Evolutionary conservation across 441 rosid genomes (phyloP).

Genomic region (Eruca vesicaria): DNA sequence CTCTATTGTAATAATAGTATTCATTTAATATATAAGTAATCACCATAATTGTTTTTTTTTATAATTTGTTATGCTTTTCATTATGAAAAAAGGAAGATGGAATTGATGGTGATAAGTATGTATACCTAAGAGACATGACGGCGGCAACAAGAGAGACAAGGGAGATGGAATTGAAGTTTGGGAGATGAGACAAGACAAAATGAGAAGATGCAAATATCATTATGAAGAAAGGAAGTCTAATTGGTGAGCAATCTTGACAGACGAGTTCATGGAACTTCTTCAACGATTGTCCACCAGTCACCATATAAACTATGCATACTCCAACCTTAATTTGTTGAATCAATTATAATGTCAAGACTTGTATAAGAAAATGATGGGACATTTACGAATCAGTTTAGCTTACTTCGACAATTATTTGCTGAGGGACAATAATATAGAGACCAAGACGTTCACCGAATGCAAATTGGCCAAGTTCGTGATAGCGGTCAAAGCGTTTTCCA

Average conservation of each 20-base stretch:
- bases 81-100: too few species aligned
- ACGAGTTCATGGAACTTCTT: constrained; percentile 46
- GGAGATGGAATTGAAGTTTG: constrained; percentile 39
- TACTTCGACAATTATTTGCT: constrained; percentile 54
- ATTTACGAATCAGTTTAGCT: not conserved
- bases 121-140: constrained; percentile 38
- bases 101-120: not conserved
- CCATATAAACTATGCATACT: constrained; percentile 63
- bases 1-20: not conserved
- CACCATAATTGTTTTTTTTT: too few species aligned
- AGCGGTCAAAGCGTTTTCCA: constrained; percentile 39
- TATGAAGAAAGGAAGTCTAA: constrained; percentile 45
- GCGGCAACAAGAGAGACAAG: constrained; percentile 40
- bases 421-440: constrained; percentile 66
- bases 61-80: too few species aligned
- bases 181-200: constrained; percentile 44
- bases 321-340: constrained; percentile 37
- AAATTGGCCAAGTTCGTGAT: constrained; percentile 54
- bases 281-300: constrained; percentile 59
- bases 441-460: constrained; percentile 70
- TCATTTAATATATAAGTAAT: not conserved
- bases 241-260: constrained; percentile 31
- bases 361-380: not conserved
- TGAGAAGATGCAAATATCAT: constrained; percentile 69
- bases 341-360: not conserved